Conservation (phyloP, 2,329 filamentous ascomycete genomes). For the Plenodomus biglobosus region DNA sequence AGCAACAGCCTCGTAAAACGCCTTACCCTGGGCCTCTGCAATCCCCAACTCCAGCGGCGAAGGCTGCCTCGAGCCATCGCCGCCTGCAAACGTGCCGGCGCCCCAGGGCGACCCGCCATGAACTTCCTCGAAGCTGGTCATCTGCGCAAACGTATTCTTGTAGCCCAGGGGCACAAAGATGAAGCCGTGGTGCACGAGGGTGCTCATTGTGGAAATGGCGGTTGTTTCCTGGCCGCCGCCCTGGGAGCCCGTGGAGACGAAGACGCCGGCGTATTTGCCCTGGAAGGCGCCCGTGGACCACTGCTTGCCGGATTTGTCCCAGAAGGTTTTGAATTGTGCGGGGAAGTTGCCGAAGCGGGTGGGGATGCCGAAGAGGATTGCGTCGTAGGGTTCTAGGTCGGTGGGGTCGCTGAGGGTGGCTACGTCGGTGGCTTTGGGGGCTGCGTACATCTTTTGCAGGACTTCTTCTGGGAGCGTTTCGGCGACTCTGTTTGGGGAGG, state of each 20-base stretch:
- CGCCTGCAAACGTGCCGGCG: constrained; percentile 81
- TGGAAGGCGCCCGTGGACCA: constrained; percentile 76
- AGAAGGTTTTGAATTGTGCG: constrained; percentile 90
- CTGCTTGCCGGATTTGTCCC: constrained; percentile 85
- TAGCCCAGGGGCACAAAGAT: constrained; percentile 96
- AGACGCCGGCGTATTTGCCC: constrained; percentile 90
- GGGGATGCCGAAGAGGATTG: constrained; percentile 88
- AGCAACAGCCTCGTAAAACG: constrained; percentile 75
- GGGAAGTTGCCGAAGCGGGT: constrained; percentile 98
- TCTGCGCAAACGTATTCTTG: constrained; percentile 70
- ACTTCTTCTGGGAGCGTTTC: constrained; percentile 88
- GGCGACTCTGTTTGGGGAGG: constrained; percentile 57
- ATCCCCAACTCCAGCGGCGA: constrained; percentile 72
- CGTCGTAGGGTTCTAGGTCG: constrained; percentile 76
- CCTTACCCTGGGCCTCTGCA: constrained; percentile 79
- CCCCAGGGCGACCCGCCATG: constrained; percentile 91
- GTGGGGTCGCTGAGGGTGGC: constrained; percentile 61
- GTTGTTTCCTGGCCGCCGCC: constrained; percentile 96
- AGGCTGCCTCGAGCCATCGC: constrained; percentile 84
- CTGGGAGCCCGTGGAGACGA: constrained; percentile 77
- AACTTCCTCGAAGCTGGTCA: constrained; percentile 74
- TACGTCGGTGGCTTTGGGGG: constrained; percentile 69
- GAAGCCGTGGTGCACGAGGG: constrained; percentile 89
- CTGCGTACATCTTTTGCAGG: constrained; percentile 87
- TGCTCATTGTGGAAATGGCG: constrained; percentile 76